A percentile compares a stretch with the other conserved stretches of the same genome.
These are phyloP conservation scores for Penicillium oxalicum DNA, from an alignment of 2,329 filamentous ascomycete species.

Conservation along the genomic window DNA sequence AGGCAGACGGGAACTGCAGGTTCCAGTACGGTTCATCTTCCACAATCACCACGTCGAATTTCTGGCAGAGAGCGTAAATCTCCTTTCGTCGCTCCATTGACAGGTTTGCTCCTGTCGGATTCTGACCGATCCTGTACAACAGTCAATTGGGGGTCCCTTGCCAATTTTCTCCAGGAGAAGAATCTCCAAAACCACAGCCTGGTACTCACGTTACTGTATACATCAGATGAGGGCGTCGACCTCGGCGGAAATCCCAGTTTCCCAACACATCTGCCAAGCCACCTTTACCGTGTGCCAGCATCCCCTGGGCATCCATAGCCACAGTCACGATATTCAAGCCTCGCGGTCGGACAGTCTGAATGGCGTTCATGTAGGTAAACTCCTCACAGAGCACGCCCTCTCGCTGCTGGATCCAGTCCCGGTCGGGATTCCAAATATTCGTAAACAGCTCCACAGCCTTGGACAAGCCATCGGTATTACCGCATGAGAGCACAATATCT, in stretches of 20 bases:
- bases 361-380: constrained; percentile 73
- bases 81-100: constrained; percentile 67
- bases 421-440: constrained; percentile 66
- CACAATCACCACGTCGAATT: constrained; percentile 83
- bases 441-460: constrained; percentile 72
- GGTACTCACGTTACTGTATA: constrained; percentile 78
- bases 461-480: constrained; percentile 76
- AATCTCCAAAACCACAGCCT: not conserved
- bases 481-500: constrained; percentile 72
- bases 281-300: constrained; percentile 66
- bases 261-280: constrained; percentile 71
- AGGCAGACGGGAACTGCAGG: constrained; percentile 75
- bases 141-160: too few species aligned
- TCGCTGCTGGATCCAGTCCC: constrained; percentile 61
- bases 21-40: constrained; percentile 98
- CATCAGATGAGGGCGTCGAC: constrained; percentile 73
- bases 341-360: constrained; percentile 60
- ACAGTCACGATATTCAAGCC: constrained; percentile 70
- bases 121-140: constrained; percentile 67
- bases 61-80: constrained; percentile 72
- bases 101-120: constrained; percentile 73
- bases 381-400: constrained; percentile 74
- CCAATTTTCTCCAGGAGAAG: too few species aligned
- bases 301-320: constrained; percentile 70
- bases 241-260: constrained; percentile 72